These are phyloP conservation scores for Trypethelium eluteriae DNA, from an alignment of 495 filamentous ascomycete genomes.

Conservation along the genomic window DNA sequence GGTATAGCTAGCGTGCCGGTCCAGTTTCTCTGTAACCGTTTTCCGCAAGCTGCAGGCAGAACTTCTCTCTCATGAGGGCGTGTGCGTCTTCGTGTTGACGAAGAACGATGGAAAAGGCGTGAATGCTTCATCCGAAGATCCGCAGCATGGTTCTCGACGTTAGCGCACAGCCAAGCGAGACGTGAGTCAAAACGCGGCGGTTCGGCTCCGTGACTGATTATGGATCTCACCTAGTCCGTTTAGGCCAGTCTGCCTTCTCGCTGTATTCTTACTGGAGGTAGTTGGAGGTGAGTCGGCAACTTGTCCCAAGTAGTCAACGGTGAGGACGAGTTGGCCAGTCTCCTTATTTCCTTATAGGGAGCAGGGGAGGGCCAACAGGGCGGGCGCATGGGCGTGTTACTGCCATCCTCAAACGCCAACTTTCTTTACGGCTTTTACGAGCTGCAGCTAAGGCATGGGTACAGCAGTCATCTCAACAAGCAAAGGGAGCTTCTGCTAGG, in stretches of 20 bases:
- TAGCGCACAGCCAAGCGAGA: conserved; percentile 7
- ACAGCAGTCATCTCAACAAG: neutral
- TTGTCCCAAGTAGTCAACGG: no score
- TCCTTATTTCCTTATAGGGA: neutral
- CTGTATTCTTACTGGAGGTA: no score
- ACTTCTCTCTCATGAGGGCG: neutral
- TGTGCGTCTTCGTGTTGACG: neutral
- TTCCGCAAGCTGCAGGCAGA: conserved; percentile 3
- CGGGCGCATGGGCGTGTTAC: neutral
- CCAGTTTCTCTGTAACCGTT: neutral
- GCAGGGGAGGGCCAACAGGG: conserved; percentile 2
- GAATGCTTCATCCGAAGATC: conserved; percentile 10
- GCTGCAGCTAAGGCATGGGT: conserved; percentile 7
- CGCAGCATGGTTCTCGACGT: conserved; percentile 6
- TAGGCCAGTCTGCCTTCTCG: no score
- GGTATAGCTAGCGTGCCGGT: neutral
- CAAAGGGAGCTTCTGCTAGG: neutral
- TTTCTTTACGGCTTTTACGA: neutral
- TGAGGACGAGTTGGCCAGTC: no score
- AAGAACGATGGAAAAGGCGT: neutral
- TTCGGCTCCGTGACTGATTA: neutral
- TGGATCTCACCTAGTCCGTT: neutral
- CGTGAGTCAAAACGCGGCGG: neutral
- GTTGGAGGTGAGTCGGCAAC: no score
- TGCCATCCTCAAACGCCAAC: conserved; percentile 1